Evolutionary conservation across 176 grass and related monocot species (phyloP), one percentile per base, ranked within the genome.

Genomic region (Oryza glaberrima): DNA sequence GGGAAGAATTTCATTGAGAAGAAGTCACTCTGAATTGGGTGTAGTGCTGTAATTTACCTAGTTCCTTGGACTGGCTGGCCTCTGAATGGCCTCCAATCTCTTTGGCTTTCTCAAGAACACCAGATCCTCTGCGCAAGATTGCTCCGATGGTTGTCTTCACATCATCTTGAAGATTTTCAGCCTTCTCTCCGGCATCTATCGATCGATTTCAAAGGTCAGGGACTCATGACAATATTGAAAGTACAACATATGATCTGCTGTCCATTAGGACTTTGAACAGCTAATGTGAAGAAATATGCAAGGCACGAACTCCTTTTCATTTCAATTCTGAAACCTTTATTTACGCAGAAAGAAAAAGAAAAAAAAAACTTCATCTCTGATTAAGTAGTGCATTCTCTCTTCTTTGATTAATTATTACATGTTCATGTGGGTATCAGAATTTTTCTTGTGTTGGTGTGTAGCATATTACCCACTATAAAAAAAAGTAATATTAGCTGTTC

Each of bases 111-210:
- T 87, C 84, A 79, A 86, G 11, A 69, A 64, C 35, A 41, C 6
- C 68, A 41, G 88, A 83, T 22, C 88, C 88, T 8, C 19, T 79
- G 48, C 87, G 48, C 41, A 83, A 3, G 80, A 87, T 87, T 45
- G 80, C 68, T 83, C 83, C 80, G 26, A 86, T 83, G 48, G 79
- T 80, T 43, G 60, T 48, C 22, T 88, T 92, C 79, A 82, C 78
- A 58, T 82, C 79, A 16, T 73, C 75, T 49, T 88, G 78, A 45
- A 70, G 61, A 32, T 89, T 86, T 49, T 47, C 78, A 0, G 48
- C 72, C 73, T 54, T 85, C 51, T 67, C 76, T 54, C 86, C 70
- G 2, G 75, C 46, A 51, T 88, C 86, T 91, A 54, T 68, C 19
- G 7, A 73, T 73, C 17, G 48, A 80, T 41, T 80, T 20, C 52